Percentiles rank a stretch among this genome's conserved stretches.
Evolutionary conservation across 1,284 basidiomycete genomes (phyloP).

Genomic region (Puccinia horiana): DNA sequence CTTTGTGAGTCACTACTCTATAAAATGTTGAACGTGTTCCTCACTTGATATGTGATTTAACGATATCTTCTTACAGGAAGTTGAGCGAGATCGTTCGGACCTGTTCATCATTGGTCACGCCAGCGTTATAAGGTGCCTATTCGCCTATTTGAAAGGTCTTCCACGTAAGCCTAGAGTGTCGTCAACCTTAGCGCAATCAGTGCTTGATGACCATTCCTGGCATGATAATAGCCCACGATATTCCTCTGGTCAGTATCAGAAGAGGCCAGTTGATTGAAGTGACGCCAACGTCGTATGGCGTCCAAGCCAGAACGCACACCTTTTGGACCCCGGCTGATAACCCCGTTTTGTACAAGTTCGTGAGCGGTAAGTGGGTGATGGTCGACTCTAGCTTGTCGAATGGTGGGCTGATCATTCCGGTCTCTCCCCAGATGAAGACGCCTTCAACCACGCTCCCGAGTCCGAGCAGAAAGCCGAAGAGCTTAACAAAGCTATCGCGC

Average conservation of each 20-base stretch:
- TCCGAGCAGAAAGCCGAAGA: constrained; percentile 48
- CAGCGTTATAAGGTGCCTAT: constrained; percentile 93
- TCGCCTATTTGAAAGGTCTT: constrained; percentile 56
- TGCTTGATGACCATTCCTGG: constrained; percentile 63
- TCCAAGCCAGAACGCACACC: constrained; percentile 44
- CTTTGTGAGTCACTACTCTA: constrained; percentile 61
- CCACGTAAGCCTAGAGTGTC: constrained; percentile 21
- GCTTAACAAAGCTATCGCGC: constrained; percentile 47
- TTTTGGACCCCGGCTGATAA: constrained; percentile 45
- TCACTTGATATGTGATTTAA: constrained; percentile 67
- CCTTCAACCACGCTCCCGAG: constrained; percentile 47
- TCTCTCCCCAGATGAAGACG: constrained; percentile 31
- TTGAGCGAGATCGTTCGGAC: constrained; percentile 45
- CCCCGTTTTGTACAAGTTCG: constrained; percentile 42
- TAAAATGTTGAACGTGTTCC: not conserved
- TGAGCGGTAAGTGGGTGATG: constrained; percentile 31
- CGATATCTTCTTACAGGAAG: constrained; percentile 26
- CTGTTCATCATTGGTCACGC: constrained; percentile 74
- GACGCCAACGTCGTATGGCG: constrained; percentile 47
- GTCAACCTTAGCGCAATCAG: not conserved
- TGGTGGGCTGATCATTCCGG: not conserved
- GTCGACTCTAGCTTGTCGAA: no score
- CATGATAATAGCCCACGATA: constrained; percentile 91
- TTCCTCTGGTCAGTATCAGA: constrained; percentile 31
- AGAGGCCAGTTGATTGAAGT: constrained; percentile 46